Conservation (phyloP, 805 yeast genomes). For the Hanseniaspora thailandica region DNA sequence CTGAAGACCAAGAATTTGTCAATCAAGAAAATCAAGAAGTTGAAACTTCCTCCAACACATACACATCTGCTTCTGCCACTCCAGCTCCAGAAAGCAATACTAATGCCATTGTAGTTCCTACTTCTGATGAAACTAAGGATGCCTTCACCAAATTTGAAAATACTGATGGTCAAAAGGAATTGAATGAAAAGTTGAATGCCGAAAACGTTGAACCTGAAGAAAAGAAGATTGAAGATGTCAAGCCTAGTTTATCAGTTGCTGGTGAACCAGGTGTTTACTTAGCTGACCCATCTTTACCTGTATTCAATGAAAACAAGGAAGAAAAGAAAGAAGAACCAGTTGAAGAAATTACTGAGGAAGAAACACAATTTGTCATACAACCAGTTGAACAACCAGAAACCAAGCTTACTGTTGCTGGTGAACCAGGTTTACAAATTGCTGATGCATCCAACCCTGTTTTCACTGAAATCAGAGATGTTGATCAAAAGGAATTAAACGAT, state of each 20-base stretch:
- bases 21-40: slow-evolving; percentile 19
- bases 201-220: slow-evolving; percentile 19
- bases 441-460: slow-evolving; percentile 41
- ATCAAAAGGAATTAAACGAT: slow-evolving; percentile 48
- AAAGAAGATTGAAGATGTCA: slow-evolving; percentile 35
- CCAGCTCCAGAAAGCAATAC: background rate
- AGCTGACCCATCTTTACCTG: slow-evolving; percentile 23
- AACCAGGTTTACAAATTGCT: slow-evolving; percentile 38
- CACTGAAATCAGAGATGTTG: slow-evolving; percentile 41
- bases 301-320: slow-evolving; percentile 39
- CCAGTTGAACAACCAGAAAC: slow-evolving; percentile 10
- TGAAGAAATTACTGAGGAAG: slow-evolving; percentile 35
- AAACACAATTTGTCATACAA: slow-evolving; percentile 8
- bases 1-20: slow-evolving; percentile 24
- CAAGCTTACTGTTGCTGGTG: slow-evolving; percentile 31
- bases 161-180: slow-evolving; percentile 31
- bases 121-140: slow-evolving; percentile 13
- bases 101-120: slow-evolving; percentile 19
- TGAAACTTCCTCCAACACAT: slow-evolving; percentile 8
- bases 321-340: slow-evolving; percentile 39
- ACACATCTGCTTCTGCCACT: background rate
- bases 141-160: slow-evolving; percentile 17
- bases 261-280: slow-evolving; percentile 60
- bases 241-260: slow-evolving; percentile 24
- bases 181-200: slow-evolving; percentile 37